Evolutionary conservation across 139 green algal species (phyloP).

Genomic region (Edaphochlamys debaryana): DNA sequence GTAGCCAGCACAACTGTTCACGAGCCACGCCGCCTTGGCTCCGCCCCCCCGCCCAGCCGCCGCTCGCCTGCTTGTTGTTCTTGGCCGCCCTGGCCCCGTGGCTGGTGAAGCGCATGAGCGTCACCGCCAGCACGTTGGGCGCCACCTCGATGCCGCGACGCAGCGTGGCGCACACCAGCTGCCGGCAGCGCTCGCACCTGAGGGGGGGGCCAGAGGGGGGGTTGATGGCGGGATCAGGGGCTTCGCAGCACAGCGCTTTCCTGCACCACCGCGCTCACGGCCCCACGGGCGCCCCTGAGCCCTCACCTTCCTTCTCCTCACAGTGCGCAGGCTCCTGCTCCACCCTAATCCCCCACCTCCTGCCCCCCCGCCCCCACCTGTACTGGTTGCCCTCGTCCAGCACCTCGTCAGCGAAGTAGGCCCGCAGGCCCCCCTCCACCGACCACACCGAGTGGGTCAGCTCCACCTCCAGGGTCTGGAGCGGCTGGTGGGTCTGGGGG

Average conservation of each 20-base stretch:
- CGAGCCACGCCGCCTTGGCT: too few relatives aligned
- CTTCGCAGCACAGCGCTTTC: too few relatives aligned
- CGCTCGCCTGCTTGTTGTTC: conserved; percentile 41
- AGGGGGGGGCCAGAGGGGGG: too few relatives aligned
- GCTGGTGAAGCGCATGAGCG: conserved; percentile 64
- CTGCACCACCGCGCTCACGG: too few relatives aligned
- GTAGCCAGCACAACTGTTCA: too few relatives aligned
- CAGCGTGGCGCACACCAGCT: conserved; percentile 30
- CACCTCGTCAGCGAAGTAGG: conserved; percentile 58
- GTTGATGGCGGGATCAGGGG: background rate
- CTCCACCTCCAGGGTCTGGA: conserved; percentile 46
- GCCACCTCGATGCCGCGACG: conserved; percentile 62
- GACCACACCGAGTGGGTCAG: conserved; percentile 34
- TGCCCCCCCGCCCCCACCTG: conserved; percentile 41
- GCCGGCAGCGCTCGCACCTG: conserved; percentile 33
- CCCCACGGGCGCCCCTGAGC: too few relatives aligned
- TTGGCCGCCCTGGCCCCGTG: conserved; percentile 24
- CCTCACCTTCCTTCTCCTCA: too few relatives aligned
- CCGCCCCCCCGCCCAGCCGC: too few relatives aligned
- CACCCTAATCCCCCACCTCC: background rate
- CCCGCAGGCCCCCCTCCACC: conserved; percentile 50
- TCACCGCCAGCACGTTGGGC: conserved; percentile 63
- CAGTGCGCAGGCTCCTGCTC: too few relatives aligned
- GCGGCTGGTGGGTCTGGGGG: conserved; percentile 28
- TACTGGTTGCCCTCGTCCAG: conserved; percentile 79